Percentiles rank a stretch among this genome's conserved stretches.
phyloP scores from a whole-genome alignment of 441 rosid species.

The Cnidoscolus chayamansa region DNA sequence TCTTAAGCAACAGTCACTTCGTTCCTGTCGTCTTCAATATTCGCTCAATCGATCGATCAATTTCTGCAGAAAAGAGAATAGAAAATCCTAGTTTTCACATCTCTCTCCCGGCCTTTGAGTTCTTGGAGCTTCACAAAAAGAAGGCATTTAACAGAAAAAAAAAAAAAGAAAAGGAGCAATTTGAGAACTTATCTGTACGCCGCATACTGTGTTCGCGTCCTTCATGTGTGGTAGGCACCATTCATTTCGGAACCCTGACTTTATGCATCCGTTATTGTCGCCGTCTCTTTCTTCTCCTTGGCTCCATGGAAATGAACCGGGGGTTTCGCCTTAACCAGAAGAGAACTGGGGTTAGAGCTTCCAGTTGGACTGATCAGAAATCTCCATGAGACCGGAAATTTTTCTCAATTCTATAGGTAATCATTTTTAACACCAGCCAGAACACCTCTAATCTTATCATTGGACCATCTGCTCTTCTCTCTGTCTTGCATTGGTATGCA shows the following conservation, averaged over 20 bases:
- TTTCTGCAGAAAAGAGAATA: neutral
- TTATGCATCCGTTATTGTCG: slow-evolving; percentile 35
- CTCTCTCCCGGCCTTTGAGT: neutral
- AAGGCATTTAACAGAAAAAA: neutral
- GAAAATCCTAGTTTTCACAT: slow-evolving; percentile 18
- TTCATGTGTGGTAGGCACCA: slow-evolving; percentile 45
- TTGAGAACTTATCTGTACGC: slow-evolving; percentile 57
- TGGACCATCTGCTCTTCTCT: no score
- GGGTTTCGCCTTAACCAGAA: slow-evolving; percentile 59
- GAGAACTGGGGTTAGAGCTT: slow-evolving; percentile 54
- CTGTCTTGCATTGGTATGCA: no score
- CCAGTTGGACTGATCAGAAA: slow-evolving; percentile 65
- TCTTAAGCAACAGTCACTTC: slow-evolving; percentile 1
- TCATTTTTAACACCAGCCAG: neutral
- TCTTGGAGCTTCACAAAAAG: no score
- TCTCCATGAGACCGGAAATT: slow-evolving; percentile 37
- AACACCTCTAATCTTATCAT: no score
- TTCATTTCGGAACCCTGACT: slow-evolving; percentile 44
- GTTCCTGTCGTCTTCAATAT: slow-evolving; percentile 23
- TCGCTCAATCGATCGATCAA: neutral
- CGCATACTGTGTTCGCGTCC: slow-evolving; percentile 57
- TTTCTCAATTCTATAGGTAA: neutral
- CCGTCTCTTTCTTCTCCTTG: slow-evolving; percentile 40
- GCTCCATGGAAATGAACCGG: slow-evolving; percentile 33
- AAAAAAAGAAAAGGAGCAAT: slow-evolving; percentile 43